Evolutionary conservation across 768 basidiomycete species (phyloP).

Genomic region (Trametes maxima): DNA sequence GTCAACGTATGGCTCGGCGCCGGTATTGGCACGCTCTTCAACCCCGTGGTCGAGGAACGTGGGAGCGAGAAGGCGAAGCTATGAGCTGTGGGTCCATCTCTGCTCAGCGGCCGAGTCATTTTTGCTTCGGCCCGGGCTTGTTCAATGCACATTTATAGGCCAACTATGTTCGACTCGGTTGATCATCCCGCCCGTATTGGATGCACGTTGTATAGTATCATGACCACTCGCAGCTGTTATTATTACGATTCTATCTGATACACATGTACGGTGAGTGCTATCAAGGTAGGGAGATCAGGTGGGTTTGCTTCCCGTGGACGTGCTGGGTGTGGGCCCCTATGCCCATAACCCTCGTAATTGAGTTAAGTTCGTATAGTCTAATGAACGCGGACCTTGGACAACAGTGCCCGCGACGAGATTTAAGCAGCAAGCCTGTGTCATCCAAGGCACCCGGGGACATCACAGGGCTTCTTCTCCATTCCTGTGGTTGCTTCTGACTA

Average conservation of each 20-base stretch:
- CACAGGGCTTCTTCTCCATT: background rate
- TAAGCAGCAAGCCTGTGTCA: background rate
- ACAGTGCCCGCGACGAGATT: background rate
- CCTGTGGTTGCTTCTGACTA: too few species aligned
- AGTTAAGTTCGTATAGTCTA: too few species aligned
- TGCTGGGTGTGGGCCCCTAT: too few species aligned
- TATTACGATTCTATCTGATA: too few species aligned
- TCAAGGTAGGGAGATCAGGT: too few species aligned
- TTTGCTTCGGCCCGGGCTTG: background rate
- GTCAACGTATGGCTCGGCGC: constrained; percentile 67
- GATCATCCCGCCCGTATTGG: background rate
- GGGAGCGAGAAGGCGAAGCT: constrained; percentile 42
- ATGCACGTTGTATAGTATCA: background rate
- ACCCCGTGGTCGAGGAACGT: constrained; percentile 74
- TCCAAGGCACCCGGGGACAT: background rate
- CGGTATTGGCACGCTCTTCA: constrained; percentile 81
- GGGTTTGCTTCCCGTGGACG: too few species aligned
- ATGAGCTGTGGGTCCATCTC: constrained; percentile 30
- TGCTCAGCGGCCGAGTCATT: background rate
- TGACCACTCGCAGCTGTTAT: background rate
- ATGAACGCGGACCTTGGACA: too few species aligned
- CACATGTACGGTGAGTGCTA: too few species aligned
- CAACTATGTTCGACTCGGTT: background rate
- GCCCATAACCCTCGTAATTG: too few species aligned
- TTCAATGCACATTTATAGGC: background rate